Conservation (phyloP, 1,139 yeast genomes). For the Citeromyces hawaiiensis region DNA sequence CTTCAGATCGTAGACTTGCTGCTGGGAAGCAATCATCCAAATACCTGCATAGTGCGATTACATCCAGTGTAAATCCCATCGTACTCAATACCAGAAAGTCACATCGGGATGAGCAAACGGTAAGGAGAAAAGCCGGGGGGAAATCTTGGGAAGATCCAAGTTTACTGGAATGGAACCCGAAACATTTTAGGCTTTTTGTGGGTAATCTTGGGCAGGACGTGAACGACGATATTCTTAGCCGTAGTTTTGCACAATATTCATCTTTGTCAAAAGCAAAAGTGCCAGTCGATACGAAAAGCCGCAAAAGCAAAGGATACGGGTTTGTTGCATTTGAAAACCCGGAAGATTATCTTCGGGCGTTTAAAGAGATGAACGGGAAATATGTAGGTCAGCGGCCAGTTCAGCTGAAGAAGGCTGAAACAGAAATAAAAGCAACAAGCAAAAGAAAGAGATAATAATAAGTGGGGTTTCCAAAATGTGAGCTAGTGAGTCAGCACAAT, state of each 20-base stretch:
- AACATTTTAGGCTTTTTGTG: conserved; percentile 61
- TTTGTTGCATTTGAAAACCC: conserved; percentile 53
- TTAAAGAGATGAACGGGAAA: conserved; percentile 65
- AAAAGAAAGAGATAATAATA: conserved; percentile 8
- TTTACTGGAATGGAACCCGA: conserved; percentile 45
- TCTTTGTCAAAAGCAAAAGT: conserved; percentile 43
- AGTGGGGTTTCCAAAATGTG: no score
- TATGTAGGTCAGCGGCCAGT: conserved; percentile 68
- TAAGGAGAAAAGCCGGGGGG: conserved; percentile 29
- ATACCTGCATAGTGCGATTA: conserved; percentile 20
- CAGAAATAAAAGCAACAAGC: conserved; percentile 24
- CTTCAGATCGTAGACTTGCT: conserved; percentile 41
- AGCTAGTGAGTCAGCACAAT: no score
- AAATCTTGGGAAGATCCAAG: conserved; percentile 33
- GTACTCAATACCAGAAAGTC: conserved; percentile 5
- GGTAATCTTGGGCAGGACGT: conserved; percentile 67
- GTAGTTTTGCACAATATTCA: conserved; percentile 36
- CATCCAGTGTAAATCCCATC: conserved; percentile 4
- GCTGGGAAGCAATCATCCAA: conserved; percentile 31
- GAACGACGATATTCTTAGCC: conserved; percentile 34
- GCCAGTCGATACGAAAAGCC: conserved; percentile 29
- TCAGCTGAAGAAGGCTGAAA: conserved; percentile 53
- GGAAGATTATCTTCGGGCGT: conserved; percentile 55
- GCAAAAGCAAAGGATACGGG: conserved; percentile 51
- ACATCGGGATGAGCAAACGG: conserved; percentile 15